Conservation (phyloP, 2,329 filamentous ascomycete species). For the Aureobasidium sp. region DNA sequence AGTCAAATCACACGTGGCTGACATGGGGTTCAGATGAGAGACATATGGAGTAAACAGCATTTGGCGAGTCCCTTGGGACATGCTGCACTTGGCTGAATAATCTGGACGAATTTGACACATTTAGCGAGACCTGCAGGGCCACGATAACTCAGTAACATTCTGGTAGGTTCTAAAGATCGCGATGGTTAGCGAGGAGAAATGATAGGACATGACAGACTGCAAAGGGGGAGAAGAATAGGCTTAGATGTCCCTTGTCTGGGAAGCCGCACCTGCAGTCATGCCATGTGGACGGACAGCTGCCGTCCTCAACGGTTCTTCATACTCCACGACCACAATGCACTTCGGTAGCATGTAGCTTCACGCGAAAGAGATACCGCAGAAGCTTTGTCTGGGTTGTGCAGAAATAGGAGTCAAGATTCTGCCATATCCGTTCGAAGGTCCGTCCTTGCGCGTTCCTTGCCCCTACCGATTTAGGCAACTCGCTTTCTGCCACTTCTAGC, state of each 20-base stretch:
- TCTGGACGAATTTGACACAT: constrained; percentile 8
- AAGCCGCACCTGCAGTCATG: background rate
- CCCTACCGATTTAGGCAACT: background rate
- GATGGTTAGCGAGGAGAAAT: background rate
- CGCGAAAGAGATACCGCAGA: background rate
- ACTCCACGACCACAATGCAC: background rate
- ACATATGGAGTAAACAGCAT: constrained; percentile 5
- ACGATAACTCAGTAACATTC: background rate
- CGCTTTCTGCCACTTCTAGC: background rate
- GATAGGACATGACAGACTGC: background rate
- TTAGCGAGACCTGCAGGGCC: background rate
- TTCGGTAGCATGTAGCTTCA: background rate
- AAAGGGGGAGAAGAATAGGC: background rate
- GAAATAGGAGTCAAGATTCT: constrained; percentile 5
- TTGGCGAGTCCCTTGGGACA: background rate
- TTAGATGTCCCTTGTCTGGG: no score
- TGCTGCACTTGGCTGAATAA: background rate
- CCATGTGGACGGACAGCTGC: background rate
- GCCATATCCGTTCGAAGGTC: background rate
- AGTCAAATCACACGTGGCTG: background rate
- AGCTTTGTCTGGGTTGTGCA: constrained; percentile 4
- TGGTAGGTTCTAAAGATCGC: background rate
- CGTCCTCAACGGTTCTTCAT: background rate
- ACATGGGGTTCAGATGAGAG: constrained; percentile 5
- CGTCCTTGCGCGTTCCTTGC: background rate